phyloP scores from a whole-genome alignment of 345 rosid species.

The Lenwebbia sp. region DNA sequence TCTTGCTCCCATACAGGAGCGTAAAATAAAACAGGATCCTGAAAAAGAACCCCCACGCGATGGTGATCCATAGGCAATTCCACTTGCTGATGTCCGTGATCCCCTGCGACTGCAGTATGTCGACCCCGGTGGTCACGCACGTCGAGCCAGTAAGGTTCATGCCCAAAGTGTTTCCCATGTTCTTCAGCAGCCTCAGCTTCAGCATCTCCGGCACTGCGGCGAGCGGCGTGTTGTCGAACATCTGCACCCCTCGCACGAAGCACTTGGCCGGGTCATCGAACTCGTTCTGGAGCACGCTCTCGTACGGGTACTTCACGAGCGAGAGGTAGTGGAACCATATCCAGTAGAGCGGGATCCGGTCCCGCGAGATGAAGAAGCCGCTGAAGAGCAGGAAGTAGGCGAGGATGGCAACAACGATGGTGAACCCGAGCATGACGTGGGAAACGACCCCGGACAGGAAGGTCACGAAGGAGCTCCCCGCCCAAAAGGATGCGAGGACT shows the following conservation, averaged over 20 bases:
- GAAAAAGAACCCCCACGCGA: conserved; percentile 93
- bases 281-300: conserved; percentile 57
- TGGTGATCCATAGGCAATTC: conserved; percentile 79
- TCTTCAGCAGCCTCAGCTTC: conserved; percentile 45
- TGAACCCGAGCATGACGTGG: conserved; percentile 81
- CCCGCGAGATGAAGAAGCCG: conserved; percentile 80
- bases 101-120: conserved; percentile 56
- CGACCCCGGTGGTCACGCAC: conserved; percentile 69
- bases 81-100: conserved; percentile 66
- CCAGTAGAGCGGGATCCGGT: conserved; percentile 77
- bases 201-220: conserved; percentile 23
- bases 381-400: conserved; percentile 89
- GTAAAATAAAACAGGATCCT: conserved; percentile 73
- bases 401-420: conserved; percentile 64
- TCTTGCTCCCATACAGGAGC: conserved; percentile 75
- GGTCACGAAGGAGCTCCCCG: conserved; percentile 87
- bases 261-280: conserved; percentile 52
- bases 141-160: conserved; percentile 47
- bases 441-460: conserved; percentile 86
- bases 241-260: conserved; percentile 68
- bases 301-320: conserved; percentile 75
- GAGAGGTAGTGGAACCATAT: conserved; percentile 90
- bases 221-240: conserved; percentile 72
- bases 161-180: conserved; percentile 56
- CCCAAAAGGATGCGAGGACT: conserved; percentile 77